These are phyloP conservation scores for Lepidium campestre DNA, from an alignment of 441 rosid species.

Conservation along the genomic window DNA sequence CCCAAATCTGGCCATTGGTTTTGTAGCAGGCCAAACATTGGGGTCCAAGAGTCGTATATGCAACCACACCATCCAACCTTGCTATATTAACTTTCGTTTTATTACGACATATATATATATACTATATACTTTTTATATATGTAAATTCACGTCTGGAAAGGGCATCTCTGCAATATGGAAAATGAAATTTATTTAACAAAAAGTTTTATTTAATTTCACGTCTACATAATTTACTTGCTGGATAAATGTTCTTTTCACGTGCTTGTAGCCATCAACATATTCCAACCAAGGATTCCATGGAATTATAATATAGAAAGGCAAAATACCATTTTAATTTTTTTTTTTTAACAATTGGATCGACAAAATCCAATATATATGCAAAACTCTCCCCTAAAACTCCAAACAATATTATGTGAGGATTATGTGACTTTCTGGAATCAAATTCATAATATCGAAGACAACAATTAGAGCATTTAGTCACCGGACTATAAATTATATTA, in stretches of 20 bases:
- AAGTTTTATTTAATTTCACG: no score
- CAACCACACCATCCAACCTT: conserved; percentile 15
- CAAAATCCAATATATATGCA: no score
- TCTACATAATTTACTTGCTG: not conserved
- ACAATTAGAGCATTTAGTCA: no score
- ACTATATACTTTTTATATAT: not conserved
- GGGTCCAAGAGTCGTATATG: conserved; percentile 22
- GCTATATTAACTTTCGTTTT: not conserved
- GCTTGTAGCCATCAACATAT: conserved; percentile 15
- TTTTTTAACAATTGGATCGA: no score
- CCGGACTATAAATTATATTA: not conserved
- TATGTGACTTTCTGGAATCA: no score
- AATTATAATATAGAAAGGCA: not conserved
- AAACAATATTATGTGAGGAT: no score
- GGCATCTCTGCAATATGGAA: not conserved
- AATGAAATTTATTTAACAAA: no score
- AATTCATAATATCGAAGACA: no score
- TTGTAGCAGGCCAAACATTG: conserved; percentile 10
- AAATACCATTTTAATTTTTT: no score
- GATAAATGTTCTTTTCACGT: conserved; percentile 21
- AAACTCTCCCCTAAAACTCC: no score
- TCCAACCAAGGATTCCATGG: conserved; percentile 12
- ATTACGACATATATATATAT: not conserved
- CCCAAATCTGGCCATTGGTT: conserved; percentile 16
- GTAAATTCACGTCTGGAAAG: conserved; percentile 1